Evolutionary conservation across 1,139 yeast species (phyloP), one percentile per base, ranked within the genome.

Genomic region (Geotrichum europaeum): DNA sequence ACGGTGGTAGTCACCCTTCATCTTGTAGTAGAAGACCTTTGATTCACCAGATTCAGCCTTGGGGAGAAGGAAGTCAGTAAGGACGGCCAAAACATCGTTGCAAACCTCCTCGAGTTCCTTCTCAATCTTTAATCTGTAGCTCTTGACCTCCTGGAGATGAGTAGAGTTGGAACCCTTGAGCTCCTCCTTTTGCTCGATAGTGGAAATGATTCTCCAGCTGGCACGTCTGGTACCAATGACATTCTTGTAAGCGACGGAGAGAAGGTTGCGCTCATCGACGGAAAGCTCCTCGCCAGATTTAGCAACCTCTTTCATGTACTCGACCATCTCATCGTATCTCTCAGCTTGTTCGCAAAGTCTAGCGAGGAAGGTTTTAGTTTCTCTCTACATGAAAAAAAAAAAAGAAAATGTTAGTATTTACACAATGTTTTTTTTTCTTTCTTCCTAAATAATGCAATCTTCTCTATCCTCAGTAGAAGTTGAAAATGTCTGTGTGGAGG

Each of bases 1-100:
- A 81, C 99, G 96, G 83, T 92, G 96, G 83, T 94, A 94, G 78
- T 94, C 99, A 81, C 98, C 99, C 83, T 94, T 92, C 98, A 94
- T 94, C 85, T 94, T 94, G 81, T 89, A 91, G 84, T 94, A 94
- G 79, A 94, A 94, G 63, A 94, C 98, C 83, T 92, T 91, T 58
- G 97, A 90, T 79, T 94, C 99, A 72, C 97, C 98, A 65, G 96
- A 85, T 76, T 88, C 90, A 67, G 98, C 97, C 64, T 94, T 58
- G 49, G 97, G 92, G 72, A 94, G 91, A 77, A 94, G 85, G 77
- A 90, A 95, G 72, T 88, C 83, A 68, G 89, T 86, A 74, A 94
- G 84, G 65, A 94, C 97, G 59, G 86, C 82, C 72, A 94, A 82
- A 72, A 94, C 91, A 76, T 92, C 97, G 74, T 89, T 96, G 79